phyloP scores from a whole-genome alignment of 345 rosid species.

The Eucalyptus erythrocorys region DNA sequence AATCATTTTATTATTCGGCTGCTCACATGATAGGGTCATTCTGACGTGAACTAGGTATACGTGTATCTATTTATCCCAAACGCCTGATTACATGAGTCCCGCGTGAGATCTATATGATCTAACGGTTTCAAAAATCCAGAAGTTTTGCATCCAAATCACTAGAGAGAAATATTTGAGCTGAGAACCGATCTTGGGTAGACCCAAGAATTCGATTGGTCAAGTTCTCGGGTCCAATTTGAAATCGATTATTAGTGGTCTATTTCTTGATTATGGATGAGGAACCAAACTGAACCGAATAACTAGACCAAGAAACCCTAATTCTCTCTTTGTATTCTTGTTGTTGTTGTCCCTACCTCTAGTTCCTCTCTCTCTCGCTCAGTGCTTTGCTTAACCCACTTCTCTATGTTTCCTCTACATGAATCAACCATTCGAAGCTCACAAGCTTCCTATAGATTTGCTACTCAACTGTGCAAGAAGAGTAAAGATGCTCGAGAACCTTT shows the following conservation, averaged over 20 bases:
- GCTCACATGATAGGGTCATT: neutral
- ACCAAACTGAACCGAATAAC: neutral
- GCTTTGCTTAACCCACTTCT: neutral
- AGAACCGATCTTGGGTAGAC: neutral
- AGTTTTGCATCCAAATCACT: neutral
- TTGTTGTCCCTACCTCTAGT: neutral
- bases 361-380: neutral
- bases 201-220: fast-evolving
- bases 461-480: neutral
- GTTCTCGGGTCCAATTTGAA: fast-evolving
- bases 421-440: neutral
- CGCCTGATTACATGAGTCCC: fast-evolving
- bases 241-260: fast-evolving
- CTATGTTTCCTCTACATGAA: neutral
- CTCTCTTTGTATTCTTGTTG: neutral
- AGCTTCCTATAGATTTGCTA: neutral
- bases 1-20: neutral
- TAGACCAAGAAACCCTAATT: neutral
- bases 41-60: neutral
- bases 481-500: neutral
- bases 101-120: fast-evolving
- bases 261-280: neutral
- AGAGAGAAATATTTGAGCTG: neutral
- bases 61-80: neutral
- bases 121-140: neutral